phyloP scores from a whole-genome alignment of 208 protist species.

The Angomonas ambiguus region DNA sequence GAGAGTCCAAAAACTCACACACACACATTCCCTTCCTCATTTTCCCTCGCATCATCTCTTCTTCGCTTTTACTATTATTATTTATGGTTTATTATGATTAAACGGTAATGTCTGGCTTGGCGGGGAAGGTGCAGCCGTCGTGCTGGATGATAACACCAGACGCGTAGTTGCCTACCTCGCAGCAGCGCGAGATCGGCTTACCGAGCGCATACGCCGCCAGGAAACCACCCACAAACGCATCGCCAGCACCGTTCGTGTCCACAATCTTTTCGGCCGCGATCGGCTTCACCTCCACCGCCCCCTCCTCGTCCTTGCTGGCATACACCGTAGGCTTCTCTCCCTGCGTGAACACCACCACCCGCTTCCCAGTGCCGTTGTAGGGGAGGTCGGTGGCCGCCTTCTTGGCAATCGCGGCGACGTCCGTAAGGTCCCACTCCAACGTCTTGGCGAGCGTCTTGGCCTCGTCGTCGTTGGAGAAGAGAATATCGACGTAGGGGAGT shows the following conservation, averaged over 20 bases:
- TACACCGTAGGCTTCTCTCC: constrained; percentile 87
- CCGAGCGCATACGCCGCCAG: constrained; percentile 79
- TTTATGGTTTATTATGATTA: constrained; percentile 21
- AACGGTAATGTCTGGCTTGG: constrained; percentile 47
- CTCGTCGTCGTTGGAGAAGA: constrained; percentile 97
- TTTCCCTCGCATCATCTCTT: background rate
- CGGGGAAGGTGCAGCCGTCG: constrained; percentile 91
- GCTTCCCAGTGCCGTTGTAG: constrained; percentile 77
- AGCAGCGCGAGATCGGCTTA: constrained; percentile 68
- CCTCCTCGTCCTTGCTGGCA: constrained; percentile 32
- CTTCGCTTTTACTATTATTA: background rate
- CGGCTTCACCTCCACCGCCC: constrained; percentile 49
- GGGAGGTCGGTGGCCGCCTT: constrained; percentile 57
- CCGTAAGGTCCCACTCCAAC: constrained; percentile 66
- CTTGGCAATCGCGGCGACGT: constrained; percentile 81
- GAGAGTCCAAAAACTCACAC: too few species aligned
- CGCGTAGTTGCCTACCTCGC: constrained; percentile 87
- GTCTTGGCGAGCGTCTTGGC: constrained; percentile 74
- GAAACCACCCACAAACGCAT: constrained; percentile 98
- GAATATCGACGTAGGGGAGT: constrained; percentile 92
- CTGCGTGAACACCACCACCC: constrained; percentile 95
- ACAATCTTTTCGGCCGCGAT: constrained; percentile 91
- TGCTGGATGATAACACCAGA: constrained; percentile 92
- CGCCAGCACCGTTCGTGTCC: constrained; percentile 97
- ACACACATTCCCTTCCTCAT: too few species aligned